phyloP scores from a whole-genome alignment of 768 basidiomycete species.

The Auriscalpium microsporum region DNA sequence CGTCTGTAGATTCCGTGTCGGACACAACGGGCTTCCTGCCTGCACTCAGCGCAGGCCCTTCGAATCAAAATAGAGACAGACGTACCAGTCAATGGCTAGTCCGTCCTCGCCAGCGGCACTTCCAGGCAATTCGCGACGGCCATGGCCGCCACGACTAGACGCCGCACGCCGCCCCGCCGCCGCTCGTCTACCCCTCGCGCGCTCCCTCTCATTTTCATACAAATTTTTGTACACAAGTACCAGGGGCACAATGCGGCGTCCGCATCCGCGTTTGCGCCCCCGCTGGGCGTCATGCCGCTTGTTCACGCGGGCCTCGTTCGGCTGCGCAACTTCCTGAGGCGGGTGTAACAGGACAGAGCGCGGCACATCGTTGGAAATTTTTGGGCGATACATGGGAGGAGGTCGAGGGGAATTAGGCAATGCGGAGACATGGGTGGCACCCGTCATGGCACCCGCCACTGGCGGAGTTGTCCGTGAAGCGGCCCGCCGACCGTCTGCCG shows the following conservation, averaged over 20 bases:
- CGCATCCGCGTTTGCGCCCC: not conserved
- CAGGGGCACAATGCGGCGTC: not conserved
- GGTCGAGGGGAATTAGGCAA: no score
- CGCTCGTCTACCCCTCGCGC: no score
- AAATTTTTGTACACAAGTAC: not conserved
- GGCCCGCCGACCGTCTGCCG: no score
- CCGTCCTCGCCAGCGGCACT: conserved; percentile 9
- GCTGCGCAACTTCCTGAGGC: conserved; percentile 11
- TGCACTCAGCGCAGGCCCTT: not conserved
- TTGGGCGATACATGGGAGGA: no score
- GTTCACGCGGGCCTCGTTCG: conserved; percentile 10
- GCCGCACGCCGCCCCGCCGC: no score
- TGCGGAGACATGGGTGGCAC: no score
- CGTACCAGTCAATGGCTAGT: conserved; percentile 15
- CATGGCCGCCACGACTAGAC: not conserved
- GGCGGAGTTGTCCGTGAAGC: no score
- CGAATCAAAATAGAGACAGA: not conserved
- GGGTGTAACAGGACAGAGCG: not conserved
- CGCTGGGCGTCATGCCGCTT: not conserved
- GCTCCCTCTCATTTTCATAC: not conserved
- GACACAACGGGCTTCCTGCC: conserved; percentile 1
- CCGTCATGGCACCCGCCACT: no score
- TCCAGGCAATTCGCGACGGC: not conserved
- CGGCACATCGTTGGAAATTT: conserved; percentile 1
- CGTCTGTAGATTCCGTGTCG: not conserved